Base-by-base conservation (phyloP, 2,329 filamentous ascomycete species). In the Fusarium proliferatum region DNA sequence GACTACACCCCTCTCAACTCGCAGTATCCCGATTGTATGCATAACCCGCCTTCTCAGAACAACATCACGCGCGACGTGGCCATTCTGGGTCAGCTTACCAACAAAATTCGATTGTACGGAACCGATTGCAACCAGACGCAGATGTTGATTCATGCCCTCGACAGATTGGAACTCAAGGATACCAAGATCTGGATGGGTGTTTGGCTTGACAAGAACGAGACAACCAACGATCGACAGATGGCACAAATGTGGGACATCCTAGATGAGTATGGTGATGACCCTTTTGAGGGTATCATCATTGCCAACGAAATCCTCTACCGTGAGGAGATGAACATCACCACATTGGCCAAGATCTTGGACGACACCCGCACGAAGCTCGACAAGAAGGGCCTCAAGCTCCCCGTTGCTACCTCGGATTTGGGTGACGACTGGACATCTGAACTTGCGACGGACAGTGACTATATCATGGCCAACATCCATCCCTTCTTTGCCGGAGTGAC, bases 81-180 rank as follows among this genome's bases (percentile, higher is more conserved):
- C 3, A 92, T 98, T 15, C 90, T 98, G 58, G 95, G 93, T 17
- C 95, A 97, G 81, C 86, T 98, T 48, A 97, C 95, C 67, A 95
- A 97, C 80, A 92, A 91, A 6, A 89, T 98, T 53, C 92, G 96
- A 12, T 87, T 98, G 2, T 98, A 98, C 81, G 96, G 96, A 56
- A 98, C 94, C 17, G 96, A 98, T 84, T 98, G 96, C 87, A 98
- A 98, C 82, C 96, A 98, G 83, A 98, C 96, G 0, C 90, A 97
- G 82, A 96, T 98, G 93, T 90, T 97, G 2, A 85, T 98, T 13
- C 92, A 96, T 77, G 92, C 95, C 26, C 92, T 98, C 76, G 87
- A 93, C 64, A 88, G 88, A 57, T 87, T 98, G 17, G 87, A 92
- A 59, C 84, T 98, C 76, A 88, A 93, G 64, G 86, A 85, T 4